phyloP scores from a whole-genome alignment of 306 rosid species.

The Cajanus cajan region DNA sequence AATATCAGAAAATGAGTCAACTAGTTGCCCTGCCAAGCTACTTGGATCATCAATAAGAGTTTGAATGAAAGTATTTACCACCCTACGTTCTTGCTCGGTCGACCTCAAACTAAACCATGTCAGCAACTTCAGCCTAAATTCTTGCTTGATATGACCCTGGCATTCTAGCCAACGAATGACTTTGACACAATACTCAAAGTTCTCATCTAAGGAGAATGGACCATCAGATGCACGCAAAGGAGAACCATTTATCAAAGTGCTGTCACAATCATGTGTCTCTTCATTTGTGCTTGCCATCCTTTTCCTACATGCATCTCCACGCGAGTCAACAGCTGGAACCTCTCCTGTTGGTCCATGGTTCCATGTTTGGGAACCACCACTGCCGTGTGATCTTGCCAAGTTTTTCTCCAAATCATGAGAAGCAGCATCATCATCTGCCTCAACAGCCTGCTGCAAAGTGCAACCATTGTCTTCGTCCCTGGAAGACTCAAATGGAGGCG shows the following conservation, averaged over 20 bases:
- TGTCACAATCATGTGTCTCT: conserved; percentile 91
- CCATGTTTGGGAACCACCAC: conserved; percentile 97
- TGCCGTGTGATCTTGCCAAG: conserved; percentile 78
- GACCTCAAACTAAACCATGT: conserved; percentile 99
- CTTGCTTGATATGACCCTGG: conserved; percentile 85
- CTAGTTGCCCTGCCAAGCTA: conserved; percentile 98
- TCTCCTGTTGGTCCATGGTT: conserved; percentile 59
- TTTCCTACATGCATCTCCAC: conserved; percentile 64
- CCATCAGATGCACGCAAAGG: conserved; percentile 60
- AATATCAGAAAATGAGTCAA: conserved; percentile 91
- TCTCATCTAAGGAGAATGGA: conserved; percentile 82
- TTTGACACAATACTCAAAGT: conserved; percentile 95
- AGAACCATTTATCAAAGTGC: conserved; percentile 88
- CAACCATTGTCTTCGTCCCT: conserved; percentile 91
- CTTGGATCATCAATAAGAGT: conserved; percentile 93
- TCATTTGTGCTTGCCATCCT: conserved; percentile 64
- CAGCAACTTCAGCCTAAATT: conserved; percentile 88
- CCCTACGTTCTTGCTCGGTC: conserved; percentile 96
- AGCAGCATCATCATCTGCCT: conserved; percentile 92
- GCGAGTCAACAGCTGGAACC: conserved; percentile 88
- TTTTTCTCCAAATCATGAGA: conserved; percentile 76
- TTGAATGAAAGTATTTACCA: conserved; percentile 96
- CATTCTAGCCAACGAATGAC: conserved; percentile 98
- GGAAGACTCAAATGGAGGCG: conserved; percentile 93
- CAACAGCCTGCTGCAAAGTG: conserved; percentile 87